These are phyloP conservation scores for Sarcocystis neurona DNA, from an alignment of 169 alveolate species.

Conservation along the genomic window DNA sequence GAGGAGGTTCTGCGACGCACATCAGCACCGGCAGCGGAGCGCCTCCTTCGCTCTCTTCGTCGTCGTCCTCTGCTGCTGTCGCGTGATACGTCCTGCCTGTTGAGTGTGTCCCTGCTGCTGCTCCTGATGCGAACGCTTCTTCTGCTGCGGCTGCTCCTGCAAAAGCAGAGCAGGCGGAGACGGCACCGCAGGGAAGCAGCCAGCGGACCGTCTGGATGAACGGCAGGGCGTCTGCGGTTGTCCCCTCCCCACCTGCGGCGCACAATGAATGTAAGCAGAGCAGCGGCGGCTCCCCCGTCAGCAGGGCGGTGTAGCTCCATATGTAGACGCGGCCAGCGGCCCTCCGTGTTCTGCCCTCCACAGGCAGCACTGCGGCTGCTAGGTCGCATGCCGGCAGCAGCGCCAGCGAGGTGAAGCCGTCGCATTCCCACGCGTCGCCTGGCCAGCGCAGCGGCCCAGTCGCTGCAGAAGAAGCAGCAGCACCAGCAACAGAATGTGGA, in stretches of 20 bases:
- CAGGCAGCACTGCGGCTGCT: neutral
- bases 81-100: no score
- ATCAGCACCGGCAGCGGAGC: conserved; percentile 16
- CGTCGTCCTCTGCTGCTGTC: neutral
- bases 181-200: no score
- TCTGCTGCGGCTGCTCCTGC: neutral
- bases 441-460: neutral
- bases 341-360: neutral
- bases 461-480: neutral
- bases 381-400: neutral
- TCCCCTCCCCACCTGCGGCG: neutral
- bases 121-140: neutral
- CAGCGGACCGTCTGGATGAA: neutral
- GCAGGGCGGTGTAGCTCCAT: conserved; percentile 27
- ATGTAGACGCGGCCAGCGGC: neutral
- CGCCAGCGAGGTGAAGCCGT: neutral
- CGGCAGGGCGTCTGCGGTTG: neutral
- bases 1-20: neutral
- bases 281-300: neutral
- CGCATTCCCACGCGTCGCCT: neutral
- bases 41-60: neutral
- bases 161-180: neutral
- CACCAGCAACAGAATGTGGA: neutral
- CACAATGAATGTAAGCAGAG: conserved; percentile 13
- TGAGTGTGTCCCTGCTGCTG: no score